A percentile compares a stretch with the other conserved stretches of the same genome.
These are phyloP conservation scores for Selaginella tamariscina DNA, from an alignment of 75 land plant species.

Conservation along the genomic window DNA sequence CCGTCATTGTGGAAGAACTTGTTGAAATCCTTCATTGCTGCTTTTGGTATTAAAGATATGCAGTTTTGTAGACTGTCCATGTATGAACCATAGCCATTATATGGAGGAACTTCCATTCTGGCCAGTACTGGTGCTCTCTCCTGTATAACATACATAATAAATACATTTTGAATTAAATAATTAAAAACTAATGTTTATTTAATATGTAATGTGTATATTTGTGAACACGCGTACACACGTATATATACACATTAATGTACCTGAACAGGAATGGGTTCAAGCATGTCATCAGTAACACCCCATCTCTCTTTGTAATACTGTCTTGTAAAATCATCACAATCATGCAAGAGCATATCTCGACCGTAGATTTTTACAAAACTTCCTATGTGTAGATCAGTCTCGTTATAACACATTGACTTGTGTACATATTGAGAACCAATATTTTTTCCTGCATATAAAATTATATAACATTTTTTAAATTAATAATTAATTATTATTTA, in stretches of 20 bases:
- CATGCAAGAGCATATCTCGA: conserved; percentile 30
- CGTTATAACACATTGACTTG: conserved; percentile 23
- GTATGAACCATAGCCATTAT: conserved; percentile 28
- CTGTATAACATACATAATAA: too few relatives aligned
- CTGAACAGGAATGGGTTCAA: conserved; percentile 26
- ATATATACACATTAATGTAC: too few relatives aligned
- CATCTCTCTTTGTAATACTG: conserved; percentile 28
- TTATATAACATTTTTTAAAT: not conserved
- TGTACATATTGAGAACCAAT: conserved; percentile 17
- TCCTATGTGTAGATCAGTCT: conserved; percentile 26
- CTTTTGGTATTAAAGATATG: conserved; percentile 22
- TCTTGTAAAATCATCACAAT: conserved; percentile 29
- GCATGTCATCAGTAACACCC: conserved; percentile 26
- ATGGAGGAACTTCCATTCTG: conserved; percentile 25
- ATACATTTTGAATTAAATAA: too few relatives aligned
- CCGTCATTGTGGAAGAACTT: conserved; percentile 27
- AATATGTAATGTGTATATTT: too few relatives aligned
- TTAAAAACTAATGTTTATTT: too few relatives aligned
- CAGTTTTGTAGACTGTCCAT: conserved; percentile 27
- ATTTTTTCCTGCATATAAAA: conserved; percentile 21
- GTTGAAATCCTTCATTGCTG: conserved; percentile 25
- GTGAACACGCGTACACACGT: too few relatives aligned
- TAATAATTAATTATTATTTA: not conserved
- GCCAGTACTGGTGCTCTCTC: conserved; percentile 26
- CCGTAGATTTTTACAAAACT: conserved; percentile 25